Evolutionary conservation across 1,284 basidiomycete genomes (phyloP), one percentile per base, ranked within the genome.

Genomic region (Cutaneotrichosporon cavernicola): DNA sequence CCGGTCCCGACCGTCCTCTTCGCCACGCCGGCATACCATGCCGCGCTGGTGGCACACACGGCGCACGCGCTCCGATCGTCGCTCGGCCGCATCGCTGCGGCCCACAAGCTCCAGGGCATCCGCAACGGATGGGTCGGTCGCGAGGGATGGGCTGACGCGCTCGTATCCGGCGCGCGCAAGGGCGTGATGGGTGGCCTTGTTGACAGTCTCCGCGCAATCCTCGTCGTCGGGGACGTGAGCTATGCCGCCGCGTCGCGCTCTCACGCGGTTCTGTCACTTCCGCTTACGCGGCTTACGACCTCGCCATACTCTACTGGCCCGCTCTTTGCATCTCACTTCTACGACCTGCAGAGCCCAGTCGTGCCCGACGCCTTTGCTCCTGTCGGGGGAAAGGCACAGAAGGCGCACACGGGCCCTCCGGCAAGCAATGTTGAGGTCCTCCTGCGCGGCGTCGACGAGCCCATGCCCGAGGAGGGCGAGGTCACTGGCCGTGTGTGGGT

Each of bases 351-450:
- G 64, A 67, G 69, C n/a, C 70, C 69, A 7, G 58, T 69, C 31
- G 58, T 71, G 11, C 63, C 65, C 22, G 63, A 70, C 61, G 50
- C 66, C 9, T 58, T 65, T 32, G 63, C 65, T 55, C 68, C 67
- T 21, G 43, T 62, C 18, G 58, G 40, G 13, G 55, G 49, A 18
- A 63, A 63, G 13, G 55, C 43, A 18, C 61, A 63, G 22, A 31
- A 43, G 11, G 65, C 68, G 5, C 77, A 80, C 61, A 65, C 72
- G 3, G 80, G 80, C 26, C 71, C 79, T 4, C 79, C 79, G 5
- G 71, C 73, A 5, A 68, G 56, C 36, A 81, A 81, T 58, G 66
- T 80, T 34, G 80, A 81, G 64, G 70, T 81, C 2, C 2, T 76
- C 5, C 66, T 81, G 46, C 52, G 51, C 46, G 67, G 64, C n/a